Conservation (phyloP, 108 stramenopile species). For the Parmales sp. region DNA sequence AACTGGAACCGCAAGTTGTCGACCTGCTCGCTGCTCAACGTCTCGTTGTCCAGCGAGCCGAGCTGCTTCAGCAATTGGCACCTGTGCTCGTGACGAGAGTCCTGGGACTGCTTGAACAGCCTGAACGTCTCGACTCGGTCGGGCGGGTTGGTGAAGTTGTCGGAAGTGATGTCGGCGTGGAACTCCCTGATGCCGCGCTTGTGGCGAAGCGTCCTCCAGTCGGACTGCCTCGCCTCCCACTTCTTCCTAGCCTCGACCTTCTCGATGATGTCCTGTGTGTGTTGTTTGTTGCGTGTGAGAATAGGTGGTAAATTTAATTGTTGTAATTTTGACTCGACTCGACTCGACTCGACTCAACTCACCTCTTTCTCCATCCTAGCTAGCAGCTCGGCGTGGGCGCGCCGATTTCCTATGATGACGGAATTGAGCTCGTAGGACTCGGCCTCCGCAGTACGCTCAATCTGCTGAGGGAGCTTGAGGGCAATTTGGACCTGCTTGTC, state of each 20-base stretch:
- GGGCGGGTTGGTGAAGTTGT: slow-evolving; percentile 30
- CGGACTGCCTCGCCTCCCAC: slow-evolving; percentile 20
- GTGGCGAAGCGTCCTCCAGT: slow-evolving; percentile 35
- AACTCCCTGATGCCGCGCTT: slow-evolving; percentile 24
- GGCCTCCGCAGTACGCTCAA: slow-evolving; percentile 34
- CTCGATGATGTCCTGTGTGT: slow-evolving; percentile 2
- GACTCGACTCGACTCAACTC: no score
- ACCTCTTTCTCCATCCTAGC: slow-evolving; percentile 24
- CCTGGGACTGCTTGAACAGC: slow-evolving; percentile 15
- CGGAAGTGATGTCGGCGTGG: slow-evolving; percentile 18
- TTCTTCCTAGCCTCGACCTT: background rate
- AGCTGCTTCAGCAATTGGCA: slow-evolving; percentile 12
- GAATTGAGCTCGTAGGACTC: slow-evolving; percentile 28
- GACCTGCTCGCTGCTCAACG: slow-evolving; percentile 12
- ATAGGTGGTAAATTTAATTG: background rate
- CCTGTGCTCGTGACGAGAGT: slow-evolving; percentile 5
- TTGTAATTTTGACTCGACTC: background rate
- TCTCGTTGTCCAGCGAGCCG: background rate
- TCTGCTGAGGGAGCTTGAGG: slow-evolving; percentile 29
- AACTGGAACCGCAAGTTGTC: slow-evolving; percentile 12
- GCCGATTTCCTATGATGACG: slow-evolving; percentile 29
- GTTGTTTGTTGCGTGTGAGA: background rate
- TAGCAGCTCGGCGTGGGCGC: slow-evolving; percentile 20
- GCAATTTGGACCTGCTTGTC: slow-evolving; percentile 32
- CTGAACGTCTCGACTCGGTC: slow-evolving; percentile 25